A percentile compares a stretch with the other conserved stretches of the same genome.
These are phyloP conservation scores for Blastocystis sp. DNA, from an alignment of 352 stramenopile species.

Conservation along the genomic window DNA sequence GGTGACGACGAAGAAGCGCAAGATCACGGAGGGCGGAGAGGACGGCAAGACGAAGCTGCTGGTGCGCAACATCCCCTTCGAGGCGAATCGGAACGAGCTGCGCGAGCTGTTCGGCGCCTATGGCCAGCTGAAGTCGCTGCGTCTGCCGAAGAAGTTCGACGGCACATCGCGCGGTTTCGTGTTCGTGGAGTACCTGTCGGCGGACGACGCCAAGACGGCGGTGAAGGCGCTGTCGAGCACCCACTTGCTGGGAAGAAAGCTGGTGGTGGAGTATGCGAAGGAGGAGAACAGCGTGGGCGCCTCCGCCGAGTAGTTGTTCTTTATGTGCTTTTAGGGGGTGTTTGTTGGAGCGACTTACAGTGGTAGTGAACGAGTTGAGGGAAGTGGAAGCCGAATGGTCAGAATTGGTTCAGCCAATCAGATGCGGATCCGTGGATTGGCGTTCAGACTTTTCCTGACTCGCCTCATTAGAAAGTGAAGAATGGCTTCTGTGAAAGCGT, in stretches of 20 bases:
- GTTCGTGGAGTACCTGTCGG: slow-evolving; percentile 94
- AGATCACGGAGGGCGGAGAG: slow-evolving; percentile 71
- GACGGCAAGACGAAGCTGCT: slow-evolving; percentile 90
- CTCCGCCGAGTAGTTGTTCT: background rate
- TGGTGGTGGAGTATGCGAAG: slow-evolving; percentile 94
- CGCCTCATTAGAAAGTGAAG: background rate
- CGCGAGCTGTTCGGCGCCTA: slow-evolving; percentile 92
- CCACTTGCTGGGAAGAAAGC: slow-evolving; percentile 95
- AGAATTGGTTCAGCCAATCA: slow-evolving; percentile 35
- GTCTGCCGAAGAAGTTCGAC: slow-evolving; percentile 97
- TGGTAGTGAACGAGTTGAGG: background rate
- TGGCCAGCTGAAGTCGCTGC: slow-evolving; percentile 91
- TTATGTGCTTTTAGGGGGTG: background rate
- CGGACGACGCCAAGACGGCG: slow-evolving; percentile 87
- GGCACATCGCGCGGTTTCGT: slow-evolving; percentile 92
- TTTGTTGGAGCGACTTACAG: background rate
- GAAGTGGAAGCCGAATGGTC: background rate
- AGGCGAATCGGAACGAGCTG: slow-evolving; percentile 91
- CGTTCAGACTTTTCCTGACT: slow-evolving; percentile 59
- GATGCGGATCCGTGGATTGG: background rate
- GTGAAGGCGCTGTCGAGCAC: slow-evolving; percentile 87
- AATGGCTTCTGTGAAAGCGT: too few species aligned
- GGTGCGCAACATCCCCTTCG: slow-evolving; percentile 95
- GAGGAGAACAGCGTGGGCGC: slow-evolving; percentile 73
- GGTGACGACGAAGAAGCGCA: slow-evolving; percentile 72